These are phyloP conservation scores for Fusarium scirpi DNA, from an alignment of 2,329 filamentous ascomycete genomes.

Conservation along the genomic window DNA sequence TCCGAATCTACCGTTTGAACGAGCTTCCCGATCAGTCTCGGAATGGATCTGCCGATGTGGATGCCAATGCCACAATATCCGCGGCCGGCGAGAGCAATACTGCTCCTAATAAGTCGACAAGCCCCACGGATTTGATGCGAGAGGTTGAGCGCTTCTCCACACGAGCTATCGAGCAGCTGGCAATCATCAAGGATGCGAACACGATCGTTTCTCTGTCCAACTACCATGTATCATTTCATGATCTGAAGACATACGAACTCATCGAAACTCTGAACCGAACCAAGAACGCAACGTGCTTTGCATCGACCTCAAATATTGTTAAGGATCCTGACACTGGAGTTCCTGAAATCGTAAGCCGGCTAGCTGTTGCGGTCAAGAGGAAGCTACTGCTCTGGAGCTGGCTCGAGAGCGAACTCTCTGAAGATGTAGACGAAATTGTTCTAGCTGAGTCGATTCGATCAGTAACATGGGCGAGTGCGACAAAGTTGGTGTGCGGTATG, in stretches of 20 bases:
- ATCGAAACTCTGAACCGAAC: conserved; percentile 84
- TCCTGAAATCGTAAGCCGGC: conserved; percentile 88
- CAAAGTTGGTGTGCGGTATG: conserved; percentile 88
- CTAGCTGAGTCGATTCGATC: conserved; percentile 87
- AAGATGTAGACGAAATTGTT: conserved; percentile 79
- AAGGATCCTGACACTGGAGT: conserved; percentile 89
- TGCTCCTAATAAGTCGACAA: conserved; percentile 53
- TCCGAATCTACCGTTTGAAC: conserved; percentile 93
- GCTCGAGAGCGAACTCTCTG: conserved; percentile 90
- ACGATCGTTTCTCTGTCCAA: conserved; percentile 92
- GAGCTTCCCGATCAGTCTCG: conserved; percentile 62
- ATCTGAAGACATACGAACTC: conserved; percentile 85
- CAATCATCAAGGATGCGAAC: conserved; percentile 94
- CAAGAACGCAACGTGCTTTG: conserved; percentile 89
- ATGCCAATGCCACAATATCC: conserved; percentile 46
- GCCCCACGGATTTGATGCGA: conserved; percentile 84
- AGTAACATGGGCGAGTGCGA: conserved; percentile 90
- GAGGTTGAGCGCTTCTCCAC: conserved; percentile 96
- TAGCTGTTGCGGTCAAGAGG: conserved; percentile 94
- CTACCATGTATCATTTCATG: conserved; percentile 88
- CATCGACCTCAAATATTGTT: conserved; percentile 94
- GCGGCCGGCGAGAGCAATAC: conserved; percentile 47
- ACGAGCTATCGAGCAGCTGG: conserved; percentile 90
- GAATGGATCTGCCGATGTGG: conserved; percentile 50
- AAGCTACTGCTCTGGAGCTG: conserved; percentile 92